These are phyloP conservation scores for Trichomonascus vanleenenianus DNA, from an alignment of 805 yeast species.

Conservation along the genomic window DNA sequence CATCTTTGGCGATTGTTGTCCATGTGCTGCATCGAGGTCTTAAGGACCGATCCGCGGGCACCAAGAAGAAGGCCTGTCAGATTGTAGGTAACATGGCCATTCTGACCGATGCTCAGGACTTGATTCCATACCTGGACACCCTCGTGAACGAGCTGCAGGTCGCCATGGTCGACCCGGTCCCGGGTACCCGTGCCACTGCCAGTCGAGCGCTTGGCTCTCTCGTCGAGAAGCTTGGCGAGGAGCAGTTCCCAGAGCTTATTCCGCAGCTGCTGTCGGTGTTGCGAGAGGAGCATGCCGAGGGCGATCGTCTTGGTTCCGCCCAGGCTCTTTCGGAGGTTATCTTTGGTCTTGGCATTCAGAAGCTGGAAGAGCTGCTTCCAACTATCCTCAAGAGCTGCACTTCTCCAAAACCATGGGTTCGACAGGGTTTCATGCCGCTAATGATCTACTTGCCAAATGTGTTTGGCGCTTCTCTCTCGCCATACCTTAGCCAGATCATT, in stretches of 20 bases:
- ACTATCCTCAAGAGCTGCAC: slow-evolving; percentile 63
- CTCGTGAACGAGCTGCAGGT: slow-evolving; percentile 76
- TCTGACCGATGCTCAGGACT: slow-evolving; percentile 80
- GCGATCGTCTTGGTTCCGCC: slow-evolving; percentile 94
- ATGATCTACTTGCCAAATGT: slow-evolving; percentile 87
- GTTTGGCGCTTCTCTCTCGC: slow-evolving; percentile 85
- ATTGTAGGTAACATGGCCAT: slow-evolving; percentile 99
- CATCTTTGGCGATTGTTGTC: slow-evolving; percentile 88
- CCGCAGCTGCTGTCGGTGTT: slow-evolving; percentile 70
- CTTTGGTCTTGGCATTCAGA: slow-evolving; percentile 80
- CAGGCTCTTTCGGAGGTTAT: slow-evolving; percentile 94
- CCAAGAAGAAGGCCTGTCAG: slow-evolving; percentile 91
- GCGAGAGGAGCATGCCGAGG: slow-evolving; percentile 68
- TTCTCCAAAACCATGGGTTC: slow-evolving; percentile 57
- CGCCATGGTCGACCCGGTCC: slow-evolving; percentile 98
- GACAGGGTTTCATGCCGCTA: slow-evolving; percentile 91
- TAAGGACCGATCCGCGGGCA: slow-evolving; percentile 87
- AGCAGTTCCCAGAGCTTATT: slow-evolving; percentile 84
- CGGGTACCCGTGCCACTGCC: slow-evolving; percentile 94
- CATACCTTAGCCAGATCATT: slow-evolving; percentile 75
- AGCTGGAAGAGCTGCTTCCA: slow-evolving; percentile 86
- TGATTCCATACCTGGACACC: slow-evolving; percentile 72
- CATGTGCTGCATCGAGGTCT: slow-evolving; percentile 95
- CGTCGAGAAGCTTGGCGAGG: slow-evolving; percentile 95
- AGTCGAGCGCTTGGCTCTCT: slow-evolving; percentile 94